A percentile compares a stretch with the other conserved stretches of the same genome.
Conservation (phyloP, 2,329 filamentous ascomycete species). For the Leptographium flavum region DNA sequence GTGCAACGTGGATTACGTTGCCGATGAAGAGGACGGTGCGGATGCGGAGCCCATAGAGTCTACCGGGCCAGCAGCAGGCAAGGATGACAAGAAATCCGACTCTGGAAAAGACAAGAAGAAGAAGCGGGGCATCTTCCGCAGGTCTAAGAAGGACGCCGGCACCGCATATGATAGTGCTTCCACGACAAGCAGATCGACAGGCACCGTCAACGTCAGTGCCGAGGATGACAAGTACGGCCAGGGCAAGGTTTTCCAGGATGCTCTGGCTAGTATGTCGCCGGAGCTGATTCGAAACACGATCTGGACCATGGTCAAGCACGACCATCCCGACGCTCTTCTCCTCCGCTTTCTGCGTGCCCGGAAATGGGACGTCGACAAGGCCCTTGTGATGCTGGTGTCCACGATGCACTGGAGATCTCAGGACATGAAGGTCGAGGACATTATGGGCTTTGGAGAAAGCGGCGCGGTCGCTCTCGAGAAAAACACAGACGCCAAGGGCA, state of each 20-base stretch:
- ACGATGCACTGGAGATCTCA: constrained; percentile 82
- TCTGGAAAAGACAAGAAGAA: constrained; percentile 55
- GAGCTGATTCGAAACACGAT: constrained; percentile 69
- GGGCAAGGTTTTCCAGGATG: constrained; percentile 72
- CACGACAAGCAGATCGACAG: background rate
- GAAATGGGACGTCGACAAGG: constrained; percentile 92
- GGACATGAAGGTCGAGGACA: constrained; percentile 81
- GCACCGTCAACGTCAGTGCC: constrained; percentile 15
- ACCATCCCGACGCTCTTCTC: constrained; percentile 76
- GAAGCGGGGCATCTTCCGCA: constrained; percentile 54
- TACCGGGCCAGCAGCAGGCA: constrained; percentile 13
- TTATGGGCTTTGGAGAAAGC: constrained; percentile 65
- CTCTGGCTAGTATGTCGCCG: constrained; percentile 60
- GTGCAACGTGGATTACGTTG: constrained; percentile 45
- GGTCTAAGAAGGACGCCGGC: constrained; percentile 38
- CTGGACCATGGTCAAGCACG: constrained; percentile 91
- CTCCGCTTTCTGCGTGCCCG: constrained; percentile 76
- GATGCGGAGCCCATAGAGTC: constrained; percentile 9
- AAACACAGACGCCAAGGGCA: constrained; percentile 38
- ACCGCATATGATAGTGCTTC: constrained; percentile 16
- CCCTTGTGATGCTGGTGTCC: constrained; percentile 83
- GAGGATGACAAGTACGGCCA: constrained; percentile 89
- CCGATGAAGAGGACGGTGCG: constrained; percentile 13
- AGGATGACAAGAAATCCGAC: constrained; percentile 19
- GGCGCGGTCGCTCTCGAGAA: constrained; percentile 48